Conservation (phyloP, 2,329 filamentous ascomycete species). For the Pestalotiopsis sp. region DNA sequence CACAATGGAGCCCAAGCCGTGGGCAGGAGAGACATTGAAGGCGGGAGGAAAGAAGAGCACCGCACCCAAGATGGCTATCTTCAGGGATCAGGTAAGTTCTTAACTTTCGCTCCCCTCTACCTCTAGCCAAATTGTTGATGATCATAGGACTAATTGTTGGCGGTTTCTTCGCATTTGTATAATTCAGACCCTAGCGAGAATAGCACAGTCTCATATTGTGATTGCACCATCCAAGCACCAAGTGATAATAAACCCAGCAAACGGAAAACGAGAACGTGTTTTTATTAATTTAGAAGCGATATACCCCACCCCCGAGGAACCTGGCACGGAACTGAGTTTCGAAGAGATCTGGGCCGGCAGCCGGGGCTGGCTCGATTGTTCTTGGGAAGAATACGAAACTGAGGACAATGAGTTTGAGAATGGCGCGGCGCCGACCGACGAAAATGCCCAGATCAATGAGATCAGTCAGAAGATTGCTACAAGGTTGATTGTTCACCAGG, state of each 20-base stretch:
- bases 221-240: conserved; percentile 73
- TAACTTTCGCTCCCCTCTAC: conserved; percentile 26
- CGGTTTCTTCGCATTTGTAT: conserved; percentile 36
- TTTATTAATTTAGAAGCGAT: conserved; percentile 84
- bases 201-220: conserved; percentile 63
- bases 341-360: conserved; percentile 84
- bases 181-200: conserved; percentile 60
- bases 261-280: conserved; percentile 80
- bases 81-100: conserved; percentile 89
- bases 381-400: conserved; percentile 44
- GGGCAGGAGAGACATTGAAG: conserved; percentile 89
- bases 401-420: conserved; percentile 16
- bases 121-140: conserved; percentile 72
- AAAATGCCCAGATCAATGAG: conserved; percentile 25
- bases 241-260: conserved; percentile 79
- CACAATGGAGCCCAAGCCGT: conserved; percentile 78
- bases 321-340: conserved; percentile 78
- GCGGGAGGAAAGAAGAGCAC: conserved; percentile 79
- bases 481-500: conserved; percentile 45
- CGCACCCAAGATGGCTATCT: conserved; percentile 82
- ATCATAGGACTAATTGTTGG: conserved; percentile 90
- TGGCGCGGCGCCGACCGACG: conserved; percentile 20
- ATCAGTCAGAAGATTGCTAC: conserved; percentile 28
- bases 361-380: conserved; percentile 66
- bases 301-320: conserved; percentile 74